phyloP scores from a whole-genome alignment of 2,329 filamentous ascomycete genomes.

The Penicillium sp. region DNA sequence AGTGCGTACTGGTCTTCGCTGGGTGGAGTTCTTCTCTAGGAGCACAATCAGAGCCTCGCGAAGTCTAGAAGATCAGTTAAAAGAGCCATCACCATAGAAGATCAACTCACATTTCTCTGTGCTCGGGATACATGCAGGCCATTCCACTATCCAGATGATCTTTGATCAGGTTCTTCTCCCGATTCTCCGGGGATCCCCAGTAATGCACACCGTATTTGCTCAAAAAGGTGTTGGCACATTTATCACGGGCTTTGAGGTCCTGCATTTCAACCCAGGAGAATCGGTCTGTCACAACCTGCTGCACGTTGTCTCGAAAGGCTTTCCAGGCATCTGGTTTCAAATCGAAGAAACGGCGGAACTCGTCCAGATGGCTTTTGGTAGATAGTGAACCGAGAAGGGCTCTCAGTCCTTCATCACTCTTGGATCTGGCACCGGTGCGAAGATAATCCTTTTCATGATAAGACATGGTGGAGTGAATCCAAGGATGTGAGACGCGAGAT shows the following conservation, averaged over 20 bases:
- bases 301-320: neutral
- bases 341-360: constrained; percentile 1
- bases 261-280: neutral
- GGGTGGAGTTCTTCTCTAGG: too few relatives aligned
- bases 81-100: neutral
- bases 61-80: too few relatives aligned
- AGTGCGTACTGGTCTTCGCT: too few relatives aligned
- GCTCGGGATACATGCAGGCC: neutral
- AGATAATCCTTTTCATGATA: too few relatives aligned
- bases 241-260: neutral
- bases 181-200: neutral
- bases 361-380: neutral
- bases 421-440: too few relatives aligned
- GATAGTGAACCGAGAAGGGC: too few relatives aligned
- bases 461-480: neutral
- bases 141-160: neutral
- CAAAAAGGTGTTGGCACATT: neutral
- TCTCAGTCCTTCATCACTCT: too few relatives aligned
- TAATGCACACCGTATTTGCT: neutral
- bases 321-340: constrained; percentile 1
- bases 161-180: neutral
- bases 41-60: too few relatives aligned
- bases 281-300: neutral
- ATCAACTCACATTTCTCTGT: neutral
- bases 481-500: neutral